Percentiles rank a stretch among this genome's conserved stretches.
These are phyloP conservation scores for Dioscorea dumetorum DNA, from an alignment of 106 monocot genomes.

Conservation along the genomic window DNA sequence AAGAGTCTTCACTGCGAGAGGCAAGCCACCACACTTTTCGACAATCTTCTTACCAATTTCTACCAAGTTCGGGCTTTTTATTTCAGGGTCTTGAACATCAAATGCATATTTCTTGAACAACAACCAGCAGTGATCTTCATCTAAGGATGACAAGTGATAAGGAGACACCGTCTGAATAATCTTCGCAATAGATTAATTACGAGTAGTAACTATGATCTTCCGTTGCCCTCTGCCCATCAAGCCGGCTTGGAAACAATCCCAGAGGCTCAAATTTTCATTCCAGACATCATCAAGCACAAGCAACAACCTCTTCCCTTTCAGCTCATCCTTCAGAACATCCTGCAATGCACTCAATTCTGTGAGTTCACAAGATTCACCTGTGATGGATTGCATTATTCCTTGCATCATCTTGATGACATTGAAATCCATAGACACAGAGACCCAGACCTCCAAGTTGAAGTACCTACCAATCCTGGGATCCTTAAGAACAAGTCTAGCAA, in stretches of 20 bases:
- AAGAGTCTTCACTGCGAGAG: slow-evolving; percentile 7
- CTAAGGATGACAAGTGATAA: not conserved
- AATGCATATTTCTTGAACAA: not conserved
- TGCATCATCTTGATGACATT: not conserved
- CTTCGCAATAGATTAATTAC: not conserved
- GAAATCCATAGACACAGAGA: slow-evolving; percentile 1
- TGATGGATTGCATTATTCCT: not conserved
- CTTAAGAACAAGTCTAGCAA: slow-evolving; percentile 18
- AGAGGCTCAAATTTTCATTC: not conserved
- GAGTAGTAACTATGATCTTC: slow-evolving; percentile 1
- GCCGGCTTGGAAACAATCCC: not conserved
- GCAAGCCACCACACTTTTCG: slow-evolving; percentile 8
- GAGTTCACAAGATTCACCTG: not conserved
- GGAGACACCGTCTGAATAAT: not conserved
- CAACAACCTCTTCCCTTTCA: slow-evolving; percentile 5
- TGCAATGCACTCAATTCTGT: not conserved
- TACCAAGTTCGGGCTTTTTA: not conserved
- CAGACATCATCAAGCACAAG: slow-evolving; percentile 8
- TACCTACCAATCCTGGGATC: not conserved
- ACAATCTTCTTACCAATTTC: slow-evolving; percentile 12
- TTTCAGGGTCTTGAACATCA: not conserved
- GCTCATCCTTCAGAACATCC: not conserved
- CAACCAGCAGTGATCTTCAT: not conserved
- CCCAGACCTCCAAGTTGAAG: not conserved
- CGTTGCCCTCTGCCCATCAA: not conserved